Percentiles rank a stretch among this genome's conserved stretches.
Conservation (phyloP, 2,329 filamentous ascomycete genomes). For the Calycina herbarum region DNA sequence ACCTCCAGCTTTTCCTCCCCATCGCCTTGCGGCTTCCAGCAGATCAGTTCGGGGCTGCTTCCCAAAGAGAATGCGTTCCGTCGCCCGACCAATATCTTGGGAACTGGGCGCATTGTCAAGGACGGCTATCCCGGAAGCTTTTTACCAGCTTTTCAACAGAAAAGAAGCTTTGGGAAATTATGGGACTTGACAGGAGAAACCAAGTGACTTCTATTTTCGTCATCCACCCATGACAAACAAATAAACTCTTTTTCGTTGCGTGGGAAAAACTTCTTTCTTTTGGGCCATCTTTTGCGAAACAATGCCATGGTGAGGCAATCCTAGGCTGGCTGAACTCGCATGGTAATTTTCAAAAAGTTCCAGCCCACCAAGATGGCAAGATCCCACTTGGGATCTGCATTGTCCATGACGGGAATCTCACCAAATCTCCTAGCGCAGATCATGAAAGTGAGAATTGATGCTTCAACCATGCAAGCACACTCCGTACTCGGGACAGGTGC, state of each 20-base stretch:
- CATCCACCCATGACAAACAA: neutral
- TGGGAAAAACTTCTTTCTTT: neutral
- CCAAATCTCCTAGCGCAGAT: slow-evolving; percentile 1
- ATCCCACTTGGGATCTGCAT: neutral
- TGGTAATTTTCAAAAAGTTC: slow-evolving; percentile 1
- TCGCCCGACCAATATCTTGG: slow-evolving; percentile 8
- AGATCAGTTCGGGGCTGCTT: slow-evolving; percentile 6
- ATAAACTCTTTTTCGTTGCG: neutral
- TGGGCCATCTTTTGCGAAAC: neutral
- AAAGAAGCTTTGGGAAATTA: slow-evolving; percentile 1
- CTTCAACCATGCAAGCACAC: neutral
- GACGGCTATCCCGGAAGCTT: slow-evolving; percentile 1
- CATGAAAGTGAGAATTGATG: slow-evolving; percentile 3
- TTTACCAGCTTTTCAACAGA: neutral
- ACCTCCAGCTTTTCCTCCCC: neutral
- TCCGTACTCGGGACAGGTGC: neutral
- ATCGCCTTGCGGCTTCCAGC: slow-evolving; percentile 3
- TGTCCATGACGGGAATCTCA: slow-evolving; percentile 2
- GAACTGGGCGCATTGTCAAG: slow-evolving; percentile 8
- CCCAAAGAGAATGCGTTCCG: neutral
- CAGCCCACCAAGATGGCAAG: neutral
- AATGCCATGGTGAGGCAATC: neutral
- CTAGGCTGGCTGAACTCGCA: slow-evolving; percentile 4
- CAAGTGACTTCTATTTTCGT: slow-evolving; percentile 1
- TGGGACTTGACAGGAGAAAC: neutral